These are phyloP conservation scores for Talaromyces stipitatus DNA, from an alignment of 495 filamentous ascomycete species.

Conservation along the genomic window DNA sequence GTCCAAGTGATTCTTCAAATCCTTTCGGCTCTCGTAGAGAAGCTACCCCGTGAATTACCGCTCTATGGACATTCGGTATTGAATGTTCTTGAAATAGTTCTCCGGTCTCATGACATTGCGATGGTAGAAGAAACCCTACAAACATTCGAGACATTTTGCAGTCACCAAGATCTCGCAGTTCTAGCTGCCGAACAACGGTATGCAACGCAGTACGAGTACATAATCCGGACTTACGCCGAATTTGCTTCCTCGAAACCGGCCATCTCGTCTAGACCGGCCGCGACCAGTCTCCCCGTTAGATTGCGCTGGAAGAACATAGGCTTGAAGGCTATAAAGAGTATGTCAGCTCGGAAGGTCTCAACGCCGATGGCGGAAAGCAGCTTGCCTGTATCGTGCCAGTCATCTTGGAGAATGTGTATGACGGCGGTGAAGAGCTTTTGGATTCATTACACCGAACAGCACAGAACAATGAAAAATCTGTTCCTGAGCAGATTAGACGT, in stretches of 20 bases:
- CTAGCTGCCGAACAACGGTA: slow-evolving; percentile 77
- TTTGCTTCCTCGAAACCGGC: slow-evolving; percentile 50
- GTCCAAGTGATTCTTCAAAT: slow-evolving; percentile 91
- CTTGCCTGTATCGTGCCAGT: slow-evolving; percentile 69
- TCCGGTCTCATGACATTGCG: slow-evolving; percentile 73
- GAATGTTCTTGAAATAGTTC: slow-evolving; percentile 66
- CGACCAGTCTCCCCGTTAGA: slow-evolving; percentile 62
- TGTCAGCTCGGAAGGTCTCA: slow-evolving; percentile 73
- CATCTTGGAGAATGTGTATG: slow-evolving; percentile 77
- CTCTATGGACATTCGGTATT: slow-evolving; percentile 77
- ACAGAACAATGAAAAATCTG: slow-evolving; percentile 54
- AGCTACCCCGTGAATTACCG: slow-evolving; percentile 79
- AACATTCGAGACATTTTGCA: slow-evolving; percentile 78
- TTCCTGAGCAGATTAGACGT: slow-evolving; percentile 48
- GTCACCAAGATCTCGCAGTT: slow-evolving; percentile 68
- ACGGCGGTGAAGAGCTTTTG: slow-evolving; percentile 62
- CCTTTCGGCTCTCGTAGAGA: slow-evolving; percentile 80
- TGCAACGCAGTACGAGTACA: slow-evolving; percentile 69
- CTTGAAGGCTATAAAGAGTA: slow-evolving; percentile 66
- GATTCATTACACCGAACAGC: slow-evolving; percentile 52
- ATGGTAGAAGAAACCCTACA: slow-evolving; percentile 81
- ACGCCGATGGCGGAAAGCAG: slow-evolving; percentile 64
- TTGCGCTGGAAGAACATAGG: slow-evolving; percentile 79
- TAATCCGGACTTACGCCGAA: slow-evolving; percentile 67
- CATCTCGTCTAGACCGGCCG: slow-evolving; percentile 20